These are phyloP conservation scores for Heimioporus sp. DNA, from an alignment of 768 basidiomycete species.

Conservation along the genomic window DNA sequence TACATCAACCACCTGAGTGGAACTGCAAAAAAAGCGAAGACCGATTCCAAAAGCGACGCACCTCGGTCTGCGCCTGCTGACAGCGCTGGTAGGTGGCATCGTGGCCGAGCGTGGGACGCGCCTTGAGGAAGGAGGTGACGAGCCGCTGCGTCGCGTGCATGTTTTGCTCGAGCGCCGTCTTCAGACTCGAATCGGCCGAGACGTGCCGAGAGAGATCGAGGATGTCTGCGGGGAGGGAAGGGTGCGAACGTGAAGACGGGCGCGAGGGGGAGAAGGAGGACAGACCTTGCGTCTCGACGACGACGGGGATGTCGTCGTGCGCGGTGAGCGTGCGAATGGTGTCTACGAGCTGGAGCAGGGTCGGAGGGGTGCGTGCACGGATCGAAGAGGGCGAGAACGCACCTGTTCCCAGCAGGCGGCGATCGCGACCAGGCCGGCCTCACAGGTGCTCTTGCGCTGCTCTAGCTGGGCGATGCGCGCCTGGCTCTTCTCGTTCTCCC, in stretches of 20 bases:
- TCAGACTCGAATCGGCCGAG: conserved; percentile 29
- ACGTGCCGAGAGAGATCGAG: conserved; percentile 34
- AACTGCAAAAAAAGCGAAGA: background rate
- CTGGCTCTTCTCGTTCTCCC: conserved; percentile 67
- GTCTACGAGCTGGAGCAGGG: conserved; percentile 54
- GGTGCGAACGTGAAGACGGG: too few relatives aligned
- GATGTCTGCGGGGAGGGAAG: conserved; percentile 25
- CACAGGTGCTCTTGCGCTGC: conserved; percentile 59
- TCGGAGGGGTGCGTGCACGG: background rate
- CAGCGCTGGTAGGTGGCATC: conserved; percentile 43
- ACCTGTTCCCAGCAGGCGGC: conserved; percentile 83
- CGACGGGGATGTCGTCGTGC: conserved; percentile 45
- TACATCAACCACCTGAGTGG: conserved; percentile 25
- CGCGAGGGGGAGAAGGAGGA: background rate
- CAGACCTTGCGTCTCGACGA: conserved; percentile 43
- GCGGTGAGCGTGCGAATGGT: conserved; percentile 60
- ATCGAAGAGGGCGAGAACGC: conserved; percentile 9
- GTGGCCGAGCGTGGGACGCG: conserved; percentile 32
- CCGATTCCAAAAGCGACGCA: conserved; percentile 29
- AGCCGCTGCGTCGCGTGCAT: conserved; percentile 58
- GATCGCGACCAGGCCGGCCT: conserved; percentile 70
- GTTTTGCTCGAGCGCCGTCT: conserved; percentile 50
- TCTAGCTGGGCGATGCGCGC: conserved; percentile 63
- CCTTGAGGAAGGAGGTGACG: conserved; percentile 52
- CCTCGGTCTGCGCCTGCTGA: conserved; percentile 61